Conservation (phyloP, 1,139 yeast genomes). For the Yamadazyma atmosphaerica region DNA sequence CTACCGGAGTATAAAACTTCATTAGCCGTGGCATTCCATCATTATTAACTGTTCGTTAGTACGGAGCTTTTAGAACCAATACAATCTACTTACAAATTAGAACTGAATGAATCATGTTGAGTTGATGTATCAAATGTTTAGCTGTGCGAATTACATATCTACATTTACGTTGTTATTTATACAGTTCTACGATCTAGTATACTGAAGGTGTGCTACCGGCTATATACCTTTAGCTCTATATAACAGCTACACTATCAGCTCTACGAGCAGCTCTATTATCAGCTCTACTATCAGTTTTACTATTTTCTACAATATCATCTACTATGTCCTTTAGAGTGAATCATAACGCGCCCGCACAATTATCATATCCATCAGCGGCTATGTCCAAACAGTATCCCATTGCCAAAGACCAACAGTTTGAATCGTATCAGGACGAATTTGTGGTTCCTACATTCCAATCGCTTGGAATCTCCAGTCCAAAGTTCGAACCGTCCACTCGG, state of each 20-base stretch:
- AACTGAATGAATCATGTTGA: slow-evolving; percentile 81
- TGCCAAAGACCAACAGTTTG: slow-evolving; percentile 36
- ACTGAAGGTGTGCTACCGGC: too few relatives aligned
- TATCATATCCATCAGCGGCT: not conserved
- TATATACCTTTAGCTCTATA: too few relatives aligned
- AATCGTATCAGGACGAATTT: slow-evolving; percentile 44
- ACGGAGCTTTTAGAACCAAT: slow-evolving; percentile 1
- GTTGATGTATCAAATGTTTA: not conserved
- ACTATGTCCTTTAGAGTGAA: too few relatives aligned
- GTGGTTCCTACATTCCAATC: slow-evolving; percentile 60
- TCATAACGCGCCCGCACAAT: not conserved
- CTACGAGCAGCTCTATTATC: too few relatives aligned
- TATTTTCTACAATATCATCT: too few relatives aligned
- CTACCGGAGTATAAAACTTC: slow-evolving; percentile 92
- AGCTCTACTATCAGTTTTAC: too few relatives aligned
- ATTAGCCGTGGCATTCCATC: slow-evolving; percentile 90
- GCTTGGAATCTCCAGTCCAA: slow-evolving; percentile 38
- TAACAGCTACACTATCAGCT: too few relatives aligned
- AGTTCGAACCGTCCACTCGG: slow-evolving; percentile 22
- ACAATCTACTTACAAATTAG: slow-evolving; percentile 63
- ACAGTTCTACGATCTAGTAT: too few relatives aligned
- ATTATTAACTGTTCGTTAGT: slow-evolving; percentile 65
- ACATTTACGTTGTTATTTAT: too few relatives aligned
- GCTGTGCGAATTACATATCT: not conserved
- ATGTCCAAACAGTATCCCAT: slow-evolving; percentile 18